Evolutionary conservation across 2,329 filamentous ascomycete genomes (phyloP).

Genomic region (Penicillium freii): DNA sequence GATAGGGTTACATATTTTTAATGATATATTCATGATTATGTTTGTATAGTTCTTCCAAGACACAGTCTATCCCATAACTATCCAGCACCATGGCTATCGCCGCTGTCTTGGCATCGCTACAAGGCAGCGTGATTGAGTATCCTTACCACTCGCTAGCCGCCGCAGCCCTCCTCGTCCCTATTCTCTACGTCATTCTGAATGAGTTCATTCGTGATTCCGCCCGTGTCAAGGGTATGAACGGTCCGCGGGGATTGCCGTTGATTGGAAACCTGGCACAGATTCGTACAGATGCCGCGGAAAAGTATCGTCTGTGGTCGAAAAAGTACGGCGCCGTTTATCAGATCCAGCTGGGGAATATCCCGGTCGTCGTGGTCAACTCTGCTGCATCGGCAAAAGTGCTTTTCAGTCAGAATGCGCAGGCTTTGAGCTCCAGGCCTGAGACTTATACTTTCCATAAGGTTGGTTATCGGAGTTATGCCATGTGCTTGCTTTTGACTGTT

Average conservation of each 20-base stretch:
- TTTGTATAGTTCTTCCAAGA: neutral
- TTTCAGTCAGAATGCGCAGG: slow-evolving; percentile 55
- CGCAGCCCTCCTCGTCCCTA: slow-evolving; percentile 28
- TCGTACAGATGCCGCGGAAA: slow-evolving; percentile 55
- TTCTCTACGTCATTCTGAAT: slow-evolving; percentile 51
- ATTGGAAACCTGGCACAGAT: slow-evolving; percentile 59
- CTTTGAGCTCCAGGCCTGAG: slow-evolving; percentile 55
- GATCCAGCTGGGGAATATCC: slow-evolving; percentile 58
- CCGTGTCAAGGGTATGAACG: slow-evolving; percentile 49
- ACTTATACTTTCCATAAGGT: slow-evolving; percentile 62
- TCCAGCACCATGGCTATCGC: slow-evolving; percentile 29
- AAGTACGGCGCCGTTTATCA: slow-evolving; percentile 55
- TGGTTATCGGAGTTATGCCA: neutral
- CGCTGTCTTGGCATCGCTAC: slow-evolving; percentile 22
- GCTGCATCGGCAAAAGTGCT: slow-evolving; percentile 52
- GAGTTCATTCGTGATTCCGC: slow-evolving; percentile 49
- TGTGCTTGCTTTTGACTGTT: neutral
- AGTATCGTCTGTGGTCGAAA: slow-evolving; percentile 56
- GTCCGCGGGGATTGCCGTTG: slow-evolving; percentile 52
- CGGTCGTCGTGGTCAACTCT: slow-evolving; percentile 57
- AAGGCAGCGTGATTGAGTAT: slow-evolving; percentile 17
- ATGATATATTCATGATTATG: neutral
- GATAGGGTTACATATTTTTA: neutral
- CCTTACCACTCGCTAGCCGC: slow-evolving; percentile 25
- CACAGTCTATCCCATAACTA: neutral